Evolutionary conservation across 106 monocot species (phyloP), one percentile per base, ranked within the genome.

Genomic region (Dendrobium huoshanense): DNA sequence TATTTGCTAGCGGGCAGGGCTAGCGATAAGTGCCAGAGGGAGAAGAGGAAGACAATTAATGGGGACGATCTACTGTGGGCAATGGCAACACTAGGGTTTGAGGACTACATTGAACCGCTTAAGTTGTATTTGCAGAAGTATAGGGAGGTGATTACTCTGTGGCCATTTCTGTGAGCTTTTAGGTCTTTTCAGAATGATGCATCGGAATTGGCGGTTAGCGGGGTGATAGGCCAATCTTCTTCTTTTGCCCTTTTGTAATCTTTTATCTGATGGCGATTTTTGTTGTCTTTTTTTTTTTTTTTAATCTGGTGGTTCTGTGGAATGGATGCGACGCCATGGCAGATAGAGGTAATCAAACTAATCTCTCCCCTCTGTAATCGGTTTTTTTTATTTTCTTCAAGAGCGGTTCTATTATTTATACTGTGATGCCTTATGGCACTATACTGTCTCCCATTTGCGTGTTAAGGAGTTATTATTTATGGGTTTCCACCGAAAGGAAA

Each of bases 31-130:
- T 87, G 87, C 81, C 87, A 87, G 87, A 90, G 68, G 67, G 89
- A 90, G 75, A 90, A 90, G 87, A 80, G 89, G 82, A 90, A 90
- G 89, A 90, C 89, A 27, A 90, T 89, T 41, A 89, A 89, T 67
- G 89, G 89, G 13, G 86, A 89, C 64, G 89, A 89, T 82, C 72
- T 89, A 56, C 75, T 87, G 37, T 87, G 87, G 87, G 87, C 87
- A 73, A 87, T 87, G 87, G 87, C 84, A 43, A 87, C 87, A 7
- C 55, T 87, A 75, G 87, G 87, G 16, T 87, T 87, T 70, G 87
- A 87, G 75, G 87, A 87, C 44, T 87, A 87, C 68, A 79, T 87
- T 41, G 87, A 84, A 70, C 87, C 87, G 37, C 75, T 87, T 78
- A 87, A 87, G 81, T 55, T 84, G 67, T 87, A 87, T 59, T 33